A percentile compares a stretch with the other conserved stretches of the same genome.
phyloP scores from a whole-genome alignment of 2,329 filamentous ascomycete species.

The Cordyceps javanica region DNA sequence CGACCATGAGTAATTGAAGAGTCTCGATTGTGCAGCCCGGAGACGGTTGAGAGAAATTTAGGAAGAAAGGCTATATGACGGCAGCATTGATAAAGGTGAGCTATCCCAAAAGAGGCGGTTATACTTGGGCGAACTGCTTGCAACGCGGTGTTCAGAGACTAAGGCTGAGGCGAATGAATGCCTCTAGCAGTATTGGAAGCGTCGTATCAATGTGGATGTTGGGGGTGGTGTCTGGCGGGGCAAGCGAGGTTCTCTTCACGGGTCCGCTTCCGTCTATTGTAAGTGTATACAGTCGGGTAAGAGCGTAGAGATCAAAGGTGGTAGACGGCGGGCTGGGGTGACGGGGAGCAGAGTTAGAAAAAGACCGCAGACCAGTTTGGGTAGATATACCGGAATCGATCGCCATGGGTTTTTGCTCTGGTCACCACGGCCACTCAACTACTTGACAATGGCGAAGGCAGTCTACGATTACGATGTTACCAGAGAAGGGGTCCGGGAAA shows the following conservation, averaged over 20 bases:
- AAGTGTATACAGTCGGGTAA: too few relatives aligned
- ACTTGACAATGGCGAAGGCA: too few relatives aligned
- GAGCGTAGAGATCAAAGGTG: too few relatives aligned
- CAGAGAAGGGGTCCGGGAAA: too few relatives aligned
- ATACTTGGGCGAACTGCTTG: not conserved
- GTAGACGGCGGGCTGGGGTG: too few relatives aligned
- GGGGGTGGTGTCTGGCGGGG: slow-evolving; percentile 7
- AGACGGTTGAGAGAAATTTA: not conserved
- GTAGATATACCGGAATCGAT: not conserved
- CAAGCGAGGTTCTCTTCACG: slow-evolving; percentile 2
- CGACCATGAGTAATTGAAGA: not conserved
- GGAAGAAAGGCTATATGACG: not conserved
- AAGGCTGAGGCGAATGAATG: not conserved
- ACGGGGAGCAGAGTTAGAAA: not conserved
- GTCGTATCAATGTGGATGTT: slow-evolving; percentile 3
- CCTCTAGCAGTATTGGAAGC: not conserved
- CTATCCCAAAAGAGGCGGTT: not conserved
- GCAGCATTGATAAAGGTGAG: not conserved
- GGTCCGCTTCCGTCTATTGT: slow-evolving; percentile 10
- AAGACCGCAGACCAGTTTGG: not conserved
- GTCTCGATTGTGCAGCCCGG: not conserved
- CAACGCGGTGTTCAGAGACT: not conserved
- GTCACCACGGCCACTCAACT: too few relatives aligned
- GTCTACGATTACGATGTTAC: too few relatives aligned
- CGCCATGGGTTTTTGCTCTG: not conserved